Evolutionary conservation across 176 grass and related monocot species (phyloP).

Genomic region (Zoysia japonica): DNA sequence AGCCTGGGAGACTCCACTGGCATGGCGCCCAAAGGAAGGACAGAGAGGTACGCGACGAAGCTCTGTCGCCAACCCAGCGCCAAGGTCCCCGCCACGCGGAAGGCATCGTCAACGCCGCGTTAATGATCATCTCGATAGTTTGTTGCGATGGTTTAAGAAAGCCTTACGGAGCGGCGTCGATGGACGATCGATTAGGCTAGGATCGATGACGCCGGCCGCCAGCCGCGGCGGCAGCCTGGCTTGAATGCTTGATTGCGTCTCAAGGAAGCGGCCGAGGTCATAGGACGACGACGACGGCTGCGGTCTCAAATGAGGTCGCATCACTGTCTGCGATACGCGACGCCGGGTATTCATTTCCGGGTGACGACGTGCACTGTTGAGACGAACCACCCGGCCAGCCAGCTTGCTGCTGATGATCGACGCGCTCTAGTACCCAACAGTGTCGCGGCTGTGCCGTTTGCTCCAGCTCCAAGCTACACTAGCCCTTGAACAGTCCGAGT

Average conservation of each 20-base stretch:
- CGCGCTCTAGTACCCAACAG: not conserved
- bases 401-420: not conserved
- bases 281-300: not conserved
- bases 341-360: not conserved
- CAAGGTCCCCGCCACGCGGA: not conserved
- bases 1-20: too few relatives aligned
- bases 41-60: not conserved
- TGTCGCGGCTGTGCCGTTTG: not conserved
- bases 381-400: not conserved
- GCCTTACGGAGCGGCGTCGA: not conserved
- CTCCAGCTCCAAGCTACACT: not conserved
- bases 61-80: not conserved
- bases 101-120: slow-evolving; percentile 33
- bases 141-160: not conserved
- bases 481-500: not conserved
- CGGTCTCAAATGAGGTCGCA: not conserved
- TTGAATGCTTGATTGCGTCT: slow-evolving; percentile 29
- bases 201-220: not conserved
- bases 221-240: not conserved
- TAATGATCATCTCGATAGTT: not conserved
- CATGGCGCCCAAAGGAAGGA: too few relatives aligned
- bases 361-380: not conserved
- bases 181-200: not conserved
- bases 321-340: not conserved
- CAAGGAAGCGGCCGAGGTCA: slow-evolving; percentile 23